Conservation (phyloP, 495 filamentous ascomycete genomes). For the Aspergillus egyptiacus region DNA sequence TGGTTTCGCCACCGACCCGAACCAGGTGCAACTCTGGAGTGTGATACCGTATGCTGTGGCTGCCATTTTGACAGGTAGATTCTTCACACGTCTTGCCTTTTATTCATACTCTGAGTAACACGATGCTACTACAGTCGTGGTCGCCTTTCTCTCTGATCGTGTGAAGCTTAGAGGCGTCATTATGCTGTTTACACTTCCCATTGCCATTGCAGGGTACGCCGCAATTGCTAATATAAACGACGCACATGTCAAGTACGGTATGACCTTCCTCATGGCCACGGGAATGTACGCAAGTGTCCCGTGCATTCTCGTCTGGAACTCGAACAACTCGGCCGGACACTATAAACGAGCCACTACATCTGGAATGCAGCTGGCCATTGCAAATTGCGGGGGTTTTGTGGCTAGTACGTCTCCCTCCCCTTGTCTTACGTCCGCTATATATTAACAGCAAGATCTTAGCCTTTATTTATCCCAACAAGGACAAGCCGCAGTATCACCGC, state of each 20-base stretch:
- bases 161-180: constrained; percentile 41
- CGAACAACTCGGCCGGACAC: constrained; percentile 54
- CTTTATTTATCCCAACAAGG: constrained; percentile 52
- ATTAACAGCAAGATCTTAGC: constrained; percentile 22
- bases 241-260: constrained; percentile 45
- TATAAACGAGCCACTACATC: constrained; percentile 56
- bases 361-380: constrained; percentile 50
- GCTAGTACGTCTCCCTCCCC: constrained; percentile 42
- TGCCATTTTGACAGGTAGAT: constrained; percentile 64
- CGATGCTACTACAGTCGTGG: constrained; percentile 23
- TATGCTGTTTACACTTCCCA: constrained; percentile 42
- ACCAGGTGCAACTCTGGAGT: constrained; percentile 71
- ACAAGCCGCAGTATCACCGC: constrained; percentile 42
- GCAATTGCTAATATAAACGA: constrained; percentile 41
- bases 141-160: constrained; percentile 43
- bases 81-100: constrained; percentile 51
- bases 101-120: background rate
- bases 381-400: constrained; percentile 53
- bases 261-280: constrained; percentile 49
- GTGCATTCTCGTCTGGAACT: constrained; percentile 51
- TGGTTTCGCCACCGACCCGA: constrained; percentile 57
- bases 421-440: background rate
- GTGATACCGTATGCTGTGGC: constrained; percentile 86
- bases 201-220: constrained; percentile 46
- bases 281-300: constrained; percentile 48